Base-by-base conservation (phyloP, 2,329 filamentous ascomycete genomes). In the Didymellaceae sp. region DNA sequence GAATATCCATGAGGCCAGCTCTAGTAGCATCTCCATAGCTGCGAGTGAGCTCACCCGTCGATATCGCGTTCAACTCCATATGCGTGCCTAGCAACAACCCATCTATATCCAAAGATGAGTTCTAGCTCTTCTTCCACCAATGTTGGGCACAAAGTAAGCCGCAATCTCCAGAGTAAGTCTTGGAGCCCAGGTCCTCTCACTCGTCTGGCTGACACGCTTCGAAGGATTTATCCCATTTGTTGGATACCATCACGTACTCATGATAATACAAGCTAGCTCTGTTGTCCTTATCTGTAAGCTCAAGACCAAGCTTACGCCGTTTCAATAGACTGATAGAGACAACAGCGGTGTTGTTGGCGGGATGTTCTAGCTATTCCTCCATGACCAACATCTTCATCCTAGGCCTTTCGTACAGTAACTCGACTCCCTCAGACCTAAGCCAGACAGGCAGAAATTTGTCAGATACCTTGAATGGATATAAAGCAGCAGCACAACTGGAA, bases 361-460 rank as follows among this genome's bases (percentile, higher is more conserved):
- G 94, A 66, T 99, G 94, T 77, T 97, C 94, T 3, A 97, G 92
- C 6, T 96, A 92, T 28, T 97, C 92, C 38, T 93, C 93, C 45
- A 97, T 97, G 65, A 94, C 94, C 20, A 86, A 87, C 69, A 97
- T 99, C 74, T 99, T 97, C 82, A 86, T 99, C 62, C 89, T 99
- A 58, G 96, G 91, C 11, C 85, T 99, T 66, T 97, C 96, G 83
- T 99, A 97, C 79, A 80, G 95, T 72, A 81, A 84, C 55, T 96
- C 96, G 77, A 85, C 86, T 11, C 89, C 93, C 2, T 80, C 83
- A 18, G 92, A 92, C 61, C 86, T 90, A 63, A 88, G 90, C 2
- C 93, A 97, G 77, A 91, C 96, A 59, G 86, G 96, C 72, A 95
- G 94, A 54, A 90, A 88, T 49, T 88, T 94, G 50, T 88, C 90